phyloP scores from a whole-genome alignment of 2,329 filamentous ascomycete species.

The Trichoderma koningii region DNA sequence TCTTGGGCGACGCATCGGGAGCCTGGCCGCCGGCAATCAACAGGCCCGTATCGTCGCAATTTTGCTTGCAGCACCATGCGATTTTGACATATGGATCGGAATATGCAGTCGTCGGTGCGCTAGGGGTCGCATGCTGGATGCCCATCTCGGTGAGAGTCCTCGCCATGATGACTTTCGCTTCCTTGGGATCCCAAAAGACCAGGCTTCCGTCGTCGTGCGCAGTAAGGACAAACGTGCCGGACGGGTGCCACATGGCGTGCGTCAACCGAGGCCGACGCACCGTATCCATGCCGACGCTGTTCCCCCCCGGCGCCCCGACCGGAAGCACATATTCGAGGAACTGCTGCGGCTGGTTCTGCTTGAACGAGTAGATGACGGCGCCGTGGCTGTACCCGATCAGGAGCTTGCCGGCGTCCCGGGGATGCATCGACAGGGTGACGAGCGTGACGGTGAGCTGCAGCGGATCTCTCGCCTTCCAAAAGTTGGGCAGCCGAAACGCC shows the following conservation, averaged over 20 bases:
- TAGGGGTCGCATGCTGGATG: conserved; percentile 65
- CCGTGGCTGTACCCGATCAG: conserved; percentile 89
- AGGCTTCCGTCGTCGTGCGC: conserved; percentile 89
- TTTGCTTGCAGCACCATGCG: conserved; percentile 90
- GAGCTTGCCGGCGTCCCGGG: conserved; percentile 87
- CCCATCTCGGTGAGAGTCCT: conserved; percentile 75
- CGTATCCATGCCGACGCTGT: conserved; percentile 62
- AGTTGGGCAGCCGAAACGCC: conserved; percentile 80
- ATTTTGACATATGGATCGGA: conserved; percentile 78
- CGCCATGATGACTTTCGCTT: conserved; percentile 80
- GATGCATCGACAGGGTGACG: conserved; percentile 81
- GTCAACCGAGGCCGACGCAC: conserved; percentile 72
- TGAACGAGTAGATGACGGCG: conserved; percentile 90
- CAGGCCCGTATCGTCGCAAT: conserved; percentile 89
- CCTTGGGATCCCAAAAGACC: conserved; percentile 92
- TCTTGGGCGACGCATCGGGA: conserved; percentile 67
- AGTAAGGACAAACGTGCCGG: conserved; percentile 83
- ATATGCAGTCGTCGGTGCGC: conserved; percentile 55
- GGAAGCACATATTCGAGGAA: conserved; percentile 85
- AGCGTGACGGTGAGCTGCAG: conserved; percentile 62
- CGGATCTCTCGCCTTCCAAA: conserved; percentile 77
- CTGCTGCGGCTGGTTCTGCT: conserved; percentile 76
- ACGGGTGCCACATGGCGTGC: conserved; percentile 92
- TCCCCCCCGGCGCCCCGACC: conserved; percentile 80
- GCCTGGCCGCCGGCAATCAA: conserved; percentile 80